Evolutionary conservation across 345 rosid genomes (phyloP).

Genomic region (Gossypium stocksii): DNA sequence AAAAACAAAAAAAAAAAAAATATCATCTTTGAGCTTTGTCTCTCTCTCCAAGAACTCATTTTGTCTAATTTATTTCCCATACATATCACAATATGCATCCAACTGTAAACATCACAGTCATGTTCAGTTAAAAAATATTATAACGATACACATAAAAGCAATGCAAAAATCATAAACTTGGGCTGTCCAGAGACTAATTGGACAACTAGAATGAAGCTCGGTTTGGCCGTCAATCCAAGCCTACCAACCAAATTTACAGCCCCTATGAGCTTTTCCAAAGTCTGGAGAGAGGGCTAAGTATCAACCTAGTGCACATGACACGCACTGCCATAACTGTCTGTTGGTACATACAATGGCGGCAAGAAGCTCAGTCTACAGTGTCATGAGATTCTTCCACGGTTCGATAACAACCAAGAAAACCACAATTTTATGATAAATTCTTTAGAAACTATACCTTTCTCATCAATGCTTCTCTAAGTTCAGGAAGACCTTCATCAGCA

Average conservation of each 20-base stretch:
- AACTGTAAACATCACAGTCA: background rate
- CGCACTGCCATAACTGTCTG: background rate
- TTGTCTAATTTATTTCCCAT: background rate
- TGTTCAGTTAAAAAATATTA: background rate
- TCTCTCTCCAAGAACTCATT: background rate
- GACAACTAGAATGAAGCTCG: background rate
- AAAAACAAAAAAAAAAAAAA: background rate
- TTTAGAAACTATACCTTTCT: slow-evolving; percentile 46
- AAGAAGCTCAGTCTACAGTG: background rate
- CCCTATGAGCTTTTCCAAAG: background rate
- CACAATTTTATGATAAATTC: background rate
- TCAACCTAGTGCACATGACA: background rate
- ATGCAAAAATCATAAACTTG: background rate
- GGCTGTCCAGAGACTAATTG: background rate
- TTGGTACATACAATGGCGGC: background rate
- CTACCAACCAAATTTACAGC: background rate
- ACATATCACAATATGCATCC: background rate
- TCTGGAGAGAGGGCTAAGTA: background rate
- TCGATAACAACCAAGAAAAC: background rate
- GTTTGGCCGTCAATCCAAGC: background rate
- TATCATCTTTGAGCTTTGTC: background rate
- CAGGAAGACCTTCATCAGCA: slow-evolving; percentile 88
- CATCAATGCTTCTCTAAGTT: slow-evolving; percentile 59
- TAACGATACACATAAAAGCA: background rate
- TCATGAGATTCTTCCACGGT: too few relatives aligned